phyloP scores from a whole-genome alignment of 2,329 filamentous ascomycete species.

The Pseudogymnoascus sp. region DNA sequence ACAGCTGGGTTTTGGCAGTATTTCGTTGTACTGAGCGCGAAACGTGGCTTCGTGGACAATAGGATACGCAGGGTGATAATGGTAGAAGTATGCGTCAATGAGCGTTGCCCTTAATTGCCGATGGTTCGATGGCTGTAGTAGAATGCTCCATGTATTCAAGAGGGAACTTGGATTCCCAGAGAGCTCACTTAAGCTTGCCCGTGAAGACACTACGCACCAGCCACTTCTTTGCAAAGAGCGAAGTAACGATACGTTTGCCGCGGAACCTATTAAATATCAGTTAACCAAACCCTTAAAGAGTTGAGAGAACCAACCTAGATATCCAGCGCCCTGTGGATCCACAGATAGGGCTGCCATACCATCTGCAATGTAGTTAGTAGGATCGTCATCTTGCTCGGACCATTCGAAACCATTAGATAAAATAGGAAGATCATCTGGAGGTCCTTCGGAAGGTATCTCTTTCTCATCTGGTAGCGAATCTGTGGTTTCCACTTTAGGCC shows the following conservation, averaged over 20 bases:
- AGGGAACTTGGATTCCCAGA: not conserved
- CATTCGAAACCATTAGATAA: not conserved
- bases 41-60: constrained; percentile 10
- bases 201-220: not conserved
- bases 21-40: constrained; percentile 27
- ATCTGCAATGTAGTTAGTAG: constrained; percentile 11
- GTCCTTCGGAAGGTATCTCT: not conserved
- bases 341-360: constrained; percentile 18
- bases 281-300: not conserved
- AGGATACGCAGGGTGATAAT: constrained; percentile 2
- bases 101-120: not conserved
- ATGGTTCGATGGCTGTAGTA: not conserved
- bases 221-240: not conserved
- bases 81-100: constrained; percentile 9
- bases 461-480: not conserved
- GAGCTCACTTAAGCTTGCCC: not conserved
- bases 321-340: constrained; percentile 13
- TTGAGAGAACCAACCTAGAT: constrained; percentile 10
- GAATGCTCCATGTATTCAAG: not conserved
- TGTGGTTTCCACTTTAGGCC: not conserved
- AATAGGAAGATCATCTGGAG: not conserved
- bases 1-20: constrained; percentile 24
- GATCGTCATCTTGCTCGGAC: not conserved
- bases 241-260: not conserved
- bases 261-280: not conserved